phyloP scores from a whole-genome alignment of 768 basidiomycete species.

The Pholiota conissans region DNA sequence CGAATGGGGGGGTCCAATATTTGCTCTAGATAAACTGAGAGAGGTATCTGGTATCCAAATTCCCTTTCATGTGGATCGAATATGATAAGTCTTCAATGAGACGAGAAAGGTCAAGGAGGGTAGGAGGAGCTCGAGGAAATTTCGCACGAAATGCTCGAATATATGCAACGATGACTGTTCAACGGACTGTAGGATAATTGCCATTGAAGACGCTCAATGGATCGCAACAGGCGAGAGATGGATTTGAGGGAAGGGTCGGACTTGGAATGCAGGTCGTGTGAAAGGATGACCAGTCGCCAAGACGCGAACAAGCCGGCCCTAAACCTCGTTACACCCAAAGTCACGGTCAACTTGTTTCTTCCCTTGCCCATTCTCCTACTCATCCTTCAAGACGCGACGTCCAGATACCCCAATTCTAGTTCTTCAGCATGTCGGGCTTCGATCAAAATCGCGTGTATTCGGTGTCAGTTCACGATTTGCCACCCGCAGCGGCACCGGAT shows the following conservation, averaged over 20 bases:
- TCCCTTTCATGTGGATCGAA: slow-evolving; percentile 30
- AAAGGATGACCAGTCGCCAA: not conserved
- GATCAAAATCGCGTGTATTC: slow-evolving; percentile 81
- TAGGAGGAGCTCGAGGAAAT: slow-evolving; percentile 3
- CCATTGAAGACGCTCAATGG: slow-evolving; percentile 28
- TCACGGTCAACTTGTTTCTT: slow-evolving; percentile 8
- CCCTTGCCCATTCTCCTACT: slow-evolving; percentile 6
- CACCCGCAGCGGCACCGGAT: slow-evolving; percentile 58
- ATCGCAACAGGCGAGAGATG: slow-evolving; percentile 21
- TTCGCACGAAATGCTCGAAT: slow-evolving; percentile 18
- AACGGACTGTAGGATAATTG: slow-evolving; percentile 29
- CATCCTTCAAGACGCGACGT: not conserved
- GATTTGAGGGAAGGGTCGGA: slow-evolving; percentile 28
- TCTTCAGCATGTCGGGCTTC: slow-evolving; percentile 75
- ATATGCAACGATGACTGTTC: slow-evolving; percentile 26
- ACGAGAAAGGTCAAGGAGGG: slow-evolving; percentile 21
- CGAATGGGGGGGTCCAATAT: slow-evolving; percentile 16
- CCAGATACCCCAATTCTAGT: slow-evolving; percentile 15
- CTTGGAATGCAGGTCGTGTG: not conserved
- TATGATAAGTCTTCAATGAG: slow-evolving; percentile 32
- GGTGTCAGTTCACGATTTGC: slow-evolving; percentile 72
- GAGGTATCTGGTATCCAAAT: slow-evolving; percentile 23
- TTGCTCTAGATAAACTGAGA: slow-evolving; percentile 14
- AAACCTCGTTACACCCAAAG: slow-evolving; percentile 27
- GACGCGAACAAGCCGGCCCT: slow-evolving; percentile 36